phyloP scores from a whole-genome alignment of 2,329 filamentous ascomycete genomes.

The Hypocreales sp. region DNA sequence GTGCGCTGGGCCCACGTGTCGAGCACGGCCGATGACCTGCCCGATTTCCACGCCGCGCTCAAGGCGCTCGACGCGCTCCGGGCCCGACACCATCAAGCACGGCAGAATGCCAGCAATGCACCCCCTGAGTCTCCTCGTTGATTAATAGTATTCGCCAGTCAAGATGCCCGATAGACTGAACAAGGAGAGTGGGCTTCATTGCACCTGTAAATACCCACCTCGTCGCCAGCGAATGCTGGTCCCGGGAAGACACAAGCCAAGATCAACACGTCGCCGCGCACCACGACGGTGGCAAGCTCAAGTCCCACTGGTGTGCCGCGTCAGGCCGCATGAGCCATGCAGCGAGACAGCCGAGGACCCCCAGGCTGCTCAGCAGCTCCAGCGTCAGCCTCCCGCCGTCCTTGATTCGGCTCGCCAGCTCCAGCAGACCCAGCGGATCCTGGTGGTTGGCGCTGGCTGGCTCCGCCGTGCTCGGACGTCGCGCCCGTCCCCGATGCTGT shows the following conservation, averaged over 20 bases:
- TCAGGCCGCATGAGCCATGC: constrained; percentile 36
- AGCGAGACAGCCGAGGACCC: constrained; percentile 57
- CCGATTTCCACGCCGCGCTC: constrained; percentile 13
- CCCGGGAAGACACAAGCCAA: too few relatives aligned
- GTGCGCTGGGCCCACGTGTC: constrained; percentile 16
- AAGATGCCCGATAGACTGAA: too few relatives aligned
- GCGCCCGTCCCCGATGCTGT: not conserved
- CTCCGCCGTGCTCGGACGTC: not conserved
- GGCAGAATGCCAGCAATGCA: too few relatives aligned
- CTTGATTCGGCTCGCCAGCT: constrained; percentile 50
- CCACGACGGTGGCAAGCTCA: constrained; percentile 2
- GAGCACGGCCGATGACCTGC: constrained; percentile 14
- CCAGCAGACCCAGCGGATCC: constrained; percentile 67
- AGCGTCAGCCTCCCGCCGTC: constrained; percentile 51
- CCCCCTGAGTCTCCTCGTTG: too few relatives aligned
- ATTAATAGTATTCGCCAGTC: too few relatives aligned
- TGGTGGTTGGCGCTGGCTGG: constrained; percentile 23
- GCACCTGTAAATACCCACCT: too few relatives aligned
- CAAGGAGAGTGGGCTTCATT: too few relatives aligned
- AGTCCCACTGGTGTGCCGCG: constrained; percentile 4
- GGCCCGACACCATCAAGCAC: too few relatives aligned
- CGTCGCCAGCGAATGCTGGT: too few relatives aligned
- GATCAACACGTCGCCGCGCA: constrained; percentile 2
- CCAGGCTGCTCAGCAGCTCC: constrained; percentile 59
- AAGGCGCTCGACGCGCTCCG: too few relatives aligned